These are phyloP conservation scores for Filosporella fistucella DNA, from an alignment of 495 filamentous ascomycete species.

Conservation along the genomic window DNA sequence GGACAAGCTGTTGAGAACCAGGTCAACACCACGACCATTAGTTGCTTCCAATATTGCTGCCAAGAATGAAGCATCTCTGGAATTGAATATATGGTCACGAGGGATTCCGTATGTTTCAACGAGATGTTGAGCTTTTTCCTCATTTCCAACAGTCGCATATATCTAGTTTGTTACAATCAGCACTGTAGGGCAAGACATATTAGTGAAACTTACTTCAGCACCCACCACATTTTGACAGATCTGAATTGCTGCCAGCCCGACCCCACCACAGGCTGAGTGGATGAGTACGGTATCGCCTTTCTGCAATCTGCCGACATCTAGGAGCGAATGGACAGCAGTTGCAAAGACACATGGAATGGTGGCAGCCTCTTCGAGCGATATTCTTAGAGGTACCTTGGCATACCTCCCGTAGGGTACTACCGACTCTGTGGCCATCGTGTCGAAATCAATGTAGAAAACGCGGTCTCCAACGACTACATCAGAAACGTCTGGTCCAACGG, in stretches of 20 bases:
- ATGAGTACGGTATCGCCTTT: conserved; percentile 55
- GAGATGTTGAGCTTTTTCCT: not conserved
- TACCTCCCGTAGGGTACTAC: conserved; percentile 19
- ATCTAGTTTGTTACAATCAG: too few relatives aligned
- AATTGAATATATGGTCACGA: not conserved
- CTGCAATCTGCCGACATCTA: conserved; percentile 37
- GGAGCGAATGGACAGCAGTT: conserved; percentile 51
- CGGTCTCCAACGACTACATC: conserved; percentile 44
- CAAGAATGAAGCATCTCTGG: not conserved
- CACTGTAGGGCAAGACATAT: too few relatives aligned
- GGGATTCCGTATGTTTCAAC: not conserved
- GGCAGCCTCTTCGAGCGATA: conserved; percentile 47
- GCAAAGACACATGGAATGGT: conserved; percentile 51
- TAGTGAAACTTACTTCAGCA: conserved; percentile 45
- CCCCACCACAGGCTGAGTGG: conserved; percentile 43
- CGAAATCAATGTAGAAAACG: conserved; percentile 43
- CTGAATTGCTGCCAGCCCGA: conserved; percentile 56
- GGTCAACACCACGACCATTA: not conserved
- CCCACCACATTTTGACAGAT: conserved; percentile 46
- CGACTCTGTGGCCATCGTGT: conserved; percentile 36
- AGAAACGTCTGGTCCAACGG: conserved; percentile 41
- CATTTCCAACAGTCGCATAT: not conserved
- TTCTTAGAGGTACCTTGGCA: conserved; percentile 38
- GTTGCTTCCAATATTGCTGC: not conserved
- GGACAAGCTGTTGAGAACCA: not conserved